These are phyloP conservation scores for Hypoxylon fragiforme DNA, from an alignment of 495 filamentous ascomycete genomes.

Conservation along the genomic window DNA sequence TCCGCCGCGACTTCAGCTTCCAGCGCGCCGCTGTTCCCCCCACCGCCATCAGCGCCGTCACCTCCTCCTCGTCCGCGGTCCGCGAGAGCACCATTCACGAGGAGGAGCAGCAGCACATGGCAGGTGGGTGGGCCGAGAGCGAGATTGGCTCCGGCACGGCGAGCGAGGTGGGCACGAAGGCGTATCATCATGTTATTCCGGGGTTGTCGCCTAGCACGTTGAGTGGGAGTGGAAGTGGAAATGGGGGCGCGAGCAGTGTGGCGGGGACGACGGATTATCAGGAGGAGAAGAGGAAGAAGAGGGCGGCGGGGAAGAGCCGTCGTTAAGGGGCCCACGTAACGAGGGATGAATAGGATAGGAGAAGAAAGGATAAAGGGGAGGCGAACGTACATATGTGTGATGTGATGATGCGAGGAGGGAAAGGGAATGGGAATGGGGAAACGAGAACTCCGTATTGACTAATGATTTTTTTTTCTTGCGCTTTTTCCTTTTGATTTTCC, in stretches of 20 bases:
- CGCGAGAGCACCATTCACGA: slow-evolving; percentile 28
- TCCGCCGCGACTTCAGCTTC: slow-evolving; percentile 54
- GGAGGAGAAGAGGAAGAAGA: slow-evolving; percentile 49
- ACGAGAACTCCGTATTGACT: too few relatives aligned
- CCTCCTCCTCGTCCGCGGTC: slow-evolving; percentile 15
- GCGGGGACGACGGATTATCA: slow-evolving; percentile 46
- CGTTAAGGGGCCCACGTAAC: slow-evolving; percentile 9
- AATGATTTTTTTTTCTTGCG: too few relatives aligned
- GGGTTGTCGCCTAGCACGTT: slow-evolving; percentile 61
- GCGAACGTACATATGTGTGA: too few relatives aligned
- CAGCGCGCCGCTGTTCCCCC: slow-evolving; percentile 38
- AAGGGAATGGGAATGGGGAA: too few relatives aligned
- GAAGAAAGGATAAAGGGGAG: too few relatives aligned
- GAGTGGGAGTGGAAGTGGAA: slow-evolving; percentile 45
- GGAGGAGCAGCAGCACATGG: slow-evolving; percentile 45
- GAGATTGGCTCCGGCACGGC: slow-evolving; percentile 54
- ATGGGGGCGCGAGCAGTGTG: slow-evolving; percentile 44
- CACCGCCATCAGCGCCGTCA: not conserved
- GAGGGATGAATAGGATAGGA: too few relatives aligned
- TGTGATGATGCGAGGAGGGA: too few relatives aligned
- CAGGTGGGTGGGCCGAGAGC: slow-evolving; percentile 62
- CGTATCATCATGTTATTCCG: slow-evolving; percentile 78
- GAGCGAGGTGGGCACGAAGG: slow-evolving; percentile 73
- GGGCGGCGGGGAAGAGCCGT: slow-evolving; percentile 58
- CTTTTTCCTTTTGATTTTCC: too few relatives aligned